Percentiles rank a stretch among this genome's conserved stretches.
Evolutionary conservation across 805 yeast species (phyloP).

Genomic region (Saturnispora mendoncae): DNA sequence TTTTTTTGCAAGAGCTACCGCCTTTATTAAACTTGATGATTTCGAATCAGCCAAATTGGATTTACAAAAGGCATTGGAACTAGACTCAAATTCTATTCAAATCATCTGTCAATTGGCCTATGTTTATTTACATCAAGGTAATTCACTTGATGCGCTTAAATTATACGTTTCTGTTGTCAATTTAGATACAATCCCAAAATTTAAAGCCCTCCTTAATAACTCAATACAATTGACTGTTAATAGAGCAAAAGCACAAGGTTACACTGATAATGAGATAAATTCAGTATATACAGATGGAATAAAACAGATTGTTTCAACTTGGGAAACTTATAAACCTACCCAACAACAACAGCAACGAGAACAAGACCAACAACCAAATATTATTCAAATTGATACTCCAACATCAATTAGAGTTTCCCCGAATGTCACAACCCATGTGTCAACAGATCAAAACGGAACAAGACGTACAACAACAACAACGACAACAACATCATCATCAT

Average conservation of each 20-base stretch:
- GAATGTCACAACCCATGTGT: background rate
- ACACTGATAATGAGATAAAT: constrained; percentile 1
- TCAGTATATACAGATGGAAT: background rate
- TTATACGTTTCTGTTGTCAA: background rate
- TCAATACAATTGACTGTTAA: background rate
- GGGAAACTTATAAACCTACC: background rate
- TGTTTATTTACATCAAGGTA: constrained; percentile 1
- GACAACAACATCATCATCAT: background rate
- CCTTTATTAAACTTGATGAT: constrained; percentile 4
- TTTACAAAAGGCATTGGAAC: background rate
- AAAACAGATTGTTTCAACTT: background rate
- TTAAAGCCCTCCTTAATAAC: background rate
- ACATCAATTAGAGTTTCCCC: background rate
- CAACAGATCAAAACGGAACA: background rate
- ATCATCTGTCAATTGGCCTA: constrained; percentile 4
- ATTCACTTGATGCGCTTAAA: background rate
- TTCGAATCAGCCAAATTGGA: constrained; percentile 5
- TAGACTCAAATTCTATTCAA: background rate
- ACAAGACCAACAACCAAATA: background rate
- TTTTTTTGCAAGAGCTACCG: background rate
- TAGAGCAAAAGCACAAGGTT: constrained; percentile 4
- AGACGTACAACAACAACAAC: background rate
- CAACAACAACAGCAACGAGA: background rate
- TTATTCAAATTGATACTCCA: background rate
- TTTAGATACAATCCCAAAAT: background rate